Evolutionary conservation across 1,139 yeast genomes (phyloP).

Genomic region (Scheffersomyces lignicola): DNA sequence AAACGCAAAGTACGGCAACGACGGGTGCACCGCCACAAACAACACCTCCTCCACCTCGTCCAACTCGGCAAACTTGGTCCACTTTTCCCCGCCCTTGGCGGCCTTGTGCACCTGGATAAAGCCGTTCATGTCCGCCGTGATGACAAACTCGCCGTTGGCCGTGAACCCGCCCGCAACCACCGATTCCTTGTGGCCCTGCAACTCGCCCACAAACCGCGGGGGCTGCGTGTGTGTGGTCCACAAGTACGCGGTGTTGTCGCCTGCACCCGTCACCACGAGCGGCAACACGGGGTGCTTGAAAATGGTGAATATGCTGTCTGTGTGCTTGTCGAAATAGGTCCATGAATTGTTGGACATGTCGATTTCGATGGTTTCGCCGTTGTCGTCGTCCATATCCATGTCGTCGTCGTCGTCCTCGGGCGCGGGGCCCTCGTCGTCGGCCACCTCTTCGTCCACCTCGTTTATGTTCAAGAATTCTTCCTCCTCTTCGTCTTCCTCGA

Average conservation of each 20-base stretch:
- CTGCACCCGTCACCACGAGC: constrained; percentile 78
- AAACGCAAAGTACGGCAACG: constrained; percentile 77
- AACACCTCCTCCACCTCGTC: constrained; percentile 80
- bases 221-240: constrained; percentile 92
- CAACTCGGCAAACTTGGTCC: constrained; percentile 70
- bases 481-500: constrained; percentile 17
- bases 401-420: constrained; percentile 39
- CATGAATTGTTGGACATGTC: constrained; percentile 89
- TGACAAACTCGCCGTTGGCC: constrained; percentile 71
- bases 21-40: constrained; percentile 82
- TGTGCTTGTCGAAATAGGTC: constrained; percentile 84
- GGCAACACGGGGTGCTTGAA: constrained; percentile 82
- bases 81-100: constrained; percentile 72
- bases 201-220: constrained; percentile 72
- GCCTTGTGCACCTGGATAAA: constrained; percentile 73
- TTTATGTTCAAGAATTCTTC: constrained; percentile 55
- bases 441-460: constrained; percentile 63
- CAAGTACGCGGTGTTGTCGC: constrained; percentile 83
- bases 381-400: constrained; percentile 28
- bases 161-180: constrained; percentile 85
- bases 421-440: constrained; percentile 30
- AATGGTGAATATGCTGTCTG: constrained; percentile 78
- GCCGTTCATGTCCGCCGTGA: constrained; percentile 96
- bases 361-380: constrained; percentile 39
- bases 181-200: constrained; percentile 82